Conservation (phyloP, 192 early-diverging fungal genomes). For the Nowakowskiella sp. region DNA sequence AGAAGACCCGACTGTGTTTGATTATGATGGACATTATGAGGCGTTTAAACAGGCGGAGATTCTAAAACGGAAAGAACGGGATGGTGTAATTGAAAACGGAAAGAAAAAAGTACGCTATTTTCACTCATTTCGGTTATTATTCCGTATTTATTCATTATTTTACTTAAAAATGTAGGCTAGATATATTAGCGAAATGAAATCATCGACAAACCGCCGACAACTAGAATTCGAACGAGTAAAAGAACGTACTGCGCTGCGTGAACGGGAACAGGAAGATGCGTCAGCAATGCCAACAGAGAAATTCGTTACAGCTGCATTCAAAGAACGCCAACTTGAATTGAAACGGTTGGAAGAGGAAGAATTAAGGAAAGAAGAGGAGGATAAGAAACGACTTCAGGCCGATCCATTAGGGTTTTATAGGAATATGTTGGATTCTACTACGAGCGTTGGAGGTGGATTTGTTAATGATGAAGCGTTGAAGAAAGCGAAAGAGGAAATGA, state of each 20-base stretch:
- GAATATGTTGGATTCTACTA: not conserved
- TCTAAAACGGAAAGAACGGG: conserved; percentile 37
- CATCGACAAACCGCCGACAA: conserved; percentile 60
- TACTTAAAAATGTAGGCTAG: conserved; percentile 40
- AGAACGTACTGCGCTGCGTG: conserved; percentile 59
- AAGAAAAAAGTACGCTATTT: conserved; percentile 30
- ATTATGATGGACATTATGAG: conserved; percentile 74
- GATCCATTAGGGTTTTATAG: not conserved
- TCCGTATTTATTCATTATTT: not conserved
- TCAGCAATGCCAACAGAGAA: conserved; percentile 68
- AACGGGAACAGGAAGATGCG: conserved; percentile 64
- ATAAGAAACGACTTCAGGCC: not conserved
- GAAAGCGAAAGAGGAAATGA: not conserved
- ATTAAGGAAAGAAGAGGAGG: not conserved
- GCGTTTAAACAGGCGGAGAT: conserved; percentile 54
- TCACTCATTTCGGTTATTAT: conserved; percentile 3
- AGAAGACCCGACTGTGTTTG: conserved; percentile 64
- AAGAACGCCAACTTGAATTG: conserved; percentile 55
- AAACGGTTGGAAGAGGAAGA: conserved; percentile 52
- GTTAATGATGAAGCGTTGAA: not conserved
- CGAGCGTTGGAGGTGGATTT: not conserved
- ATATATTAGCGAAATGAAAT: conserved; percentile 56
- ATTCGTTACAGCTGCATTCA: conserved; percentile 71
- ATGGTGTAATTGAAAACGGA: conserved; percentile 38
- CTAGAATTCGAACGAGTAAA: conserved; percentile 59